Base-by-base conservation (phyloP, 2,329 filamentous ascomycete species). In the Aplosporella prunicola region DNA sequence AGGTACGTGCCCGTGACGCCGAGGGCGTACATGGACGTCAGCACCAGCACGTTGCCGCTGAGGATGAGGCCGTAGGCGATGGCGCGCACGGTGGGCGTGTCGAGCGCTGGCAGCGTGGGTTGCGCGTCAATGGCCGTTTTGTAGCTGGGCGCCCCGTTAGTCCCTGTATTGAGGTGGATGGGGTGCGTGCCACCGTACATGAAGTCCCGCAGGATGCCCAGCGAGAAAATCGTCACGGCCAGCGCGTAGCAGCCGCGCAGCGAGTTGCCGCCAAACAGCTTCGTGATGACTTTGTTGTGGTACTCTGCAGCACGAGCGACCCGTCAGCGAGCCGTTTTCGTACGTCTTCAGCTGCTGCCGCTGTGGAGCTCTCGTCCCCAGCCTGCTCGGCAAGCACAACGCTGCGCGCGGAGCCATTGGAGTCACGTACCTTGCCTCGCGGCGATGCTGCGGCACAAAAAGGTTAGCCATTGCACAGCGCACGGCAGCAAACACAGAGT, bases 1-100 rank as follows among this genome's bases (percentile, higher is more conserved):
- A 98, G 71, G 59, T 95, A 98, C 24, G 91, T 98, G 45, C 91
- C 91, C 1, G 87, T 95, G 53, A 98, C 77, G 41, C 91, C 91
- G 26, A 98, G 77, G 22, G 80, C 82, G 78, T 79, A 95, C 64
- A 93, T 96, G 43, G 83, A 91, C 22, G 81, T 80, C 34, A 96
- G 52, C 33, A 98, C 91, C 23, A 98, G 76, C 35, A 82, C 62
- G 61, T 94, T 95, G 41, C 91, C 91, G 24, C 66, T 56, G 18
- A 71, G 70, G 50, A 96, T 74, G 39, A 96, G 74, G 4, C 67
- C 72, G 45, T 80, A 80, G 27, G 83, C 85, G 13, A 80, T 60
- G 46, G 76, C 75, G 47, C 76, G 74, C 24, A 72, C 64, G 40
- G 67, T 57, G 10, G 74, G 67, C 31, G 69, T 70, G 50, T 78